These are phyloP conservation scores for Suillus variegatus DNA, from an alignment of 768 basidiomycete genomes.

Conservation along the genomic window DNA sequence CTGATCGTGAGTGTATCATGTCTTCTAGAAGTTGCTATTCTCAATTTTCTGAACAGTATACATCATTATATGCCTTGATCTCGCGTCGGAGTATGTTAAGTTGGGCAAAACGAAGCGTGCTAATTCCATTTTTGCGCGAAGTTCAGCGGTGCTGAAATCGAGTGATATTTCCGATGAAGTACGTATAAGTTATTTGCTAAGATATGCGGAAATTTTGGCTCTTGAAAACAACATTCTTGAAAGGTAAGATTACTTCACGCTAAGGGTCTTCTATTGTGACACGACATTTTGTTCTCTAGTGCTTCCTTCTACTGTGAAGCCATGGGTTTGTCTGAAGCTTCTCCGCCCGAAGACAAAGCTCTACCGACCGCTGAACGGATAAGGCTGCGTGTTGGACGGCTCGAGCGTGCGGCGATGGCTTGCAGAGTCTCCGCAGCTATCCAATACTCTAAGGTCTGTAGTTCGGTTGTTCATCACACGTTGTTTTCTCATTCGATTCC, in stretches of 20 bases:
- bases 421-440: constrained; percentile 68
- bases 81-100: constrained; percentile 78
- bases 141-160: constrained; percentile 46
- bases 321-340: constrained; percentile 41
- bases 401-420: constrained; percentile 76
- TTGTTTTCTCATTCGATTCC: not conserved
- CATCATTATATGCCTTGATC: constrained; percentile 61
- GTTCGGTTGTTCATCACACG: not conserved
- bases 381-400: constrained; percentile 51
- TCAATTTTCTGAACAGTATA: constrained; percentile 45
- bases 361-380: constrained; percentile 59
- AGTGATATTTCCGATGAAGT: constrained; percentile 52
- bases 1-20: constrained; percentile 45
- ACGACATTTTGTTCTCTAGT: constrained; percentile 28
- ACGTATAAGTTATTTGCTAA: constrained; percentile 55
- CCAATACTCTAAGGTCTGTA: constrained; percentile 62
- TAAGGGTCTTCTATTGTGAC: constrained; percentile 1
- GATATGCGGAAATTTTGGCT: constrained; percentile 67
- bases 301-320: constrained; percentile 64
- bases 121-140: constrained; percentile 59
- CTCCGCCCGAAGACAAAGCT: constrained; percentile 46
- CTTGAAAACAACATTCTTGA: constrained; percentile 55
- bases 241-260: constrained; percentile 45
- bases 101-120: constrained; percentile 79
- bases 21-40: not conserved